Percentiles rank a stretch among this genome's conserved stretches.
phyloP scores from a whole-genome alignment of 192 early-diverging fungal species.

The Linnemannia exigua region DNA sequence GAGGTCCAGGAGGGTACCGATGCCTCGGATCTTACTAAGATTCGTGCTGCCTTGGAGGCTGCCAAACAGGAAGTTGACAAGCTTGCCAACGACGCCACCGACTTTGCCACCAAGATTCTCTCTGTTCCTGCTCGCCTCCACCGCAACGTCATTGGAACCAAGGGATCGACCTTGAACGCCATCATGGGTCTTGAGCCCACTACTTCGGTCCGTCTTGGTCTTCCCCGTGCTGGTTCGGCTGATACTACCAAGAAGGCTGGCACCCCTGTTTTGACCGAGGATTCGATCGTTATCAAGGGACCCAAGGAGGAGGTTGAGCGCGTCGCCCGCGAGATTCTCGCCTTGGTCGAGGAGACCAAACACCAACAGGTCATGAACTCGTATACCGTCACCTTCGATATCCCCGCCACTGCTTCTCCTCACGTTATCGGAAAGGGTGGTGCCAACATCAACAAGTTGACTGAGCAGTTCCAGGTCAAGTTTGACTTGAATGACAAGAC shows the following conservation, averaged over 20 bases:
- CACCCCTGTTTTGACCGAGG: slow-evolving; percentile 64
- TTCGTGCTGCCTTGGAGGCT: slow-evolving; percentile 64
- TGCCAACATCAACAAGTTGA: slow-evolving; percentile 83
- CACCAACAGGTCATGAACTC: slow-evolving; percentile 76
- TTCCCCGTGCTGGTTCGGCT: slow-evolving; percentile 54
- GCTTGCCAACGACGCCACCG: slow-evolving; percentile 71
- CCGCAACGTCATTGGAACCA: slow-evolving; percentile 80
- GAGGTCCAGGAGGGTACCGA: slow-evolving; percentile 68
- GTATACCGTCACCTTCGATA: slow-evolving; percentile 75
- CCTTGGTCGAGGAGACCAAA: slow-evolving; percentile 77
- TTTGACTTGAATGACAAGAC: slow-evolving; percentile 72
- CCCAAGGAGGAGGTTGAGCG: slow-evolving; percentile 83
- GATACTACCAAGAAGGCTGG: slow-evolving; percentile 61
- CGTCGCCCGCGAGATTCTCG: slow-evolving; percentile 75
- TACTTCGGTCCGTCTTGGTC: slow-evolving; percentile 82
- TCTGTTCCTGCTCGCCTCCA: slow-evolving; percentile 84
- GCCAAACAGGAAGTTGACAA: slow-evolving; percentile 79
- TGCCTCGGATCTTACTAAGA: slow-evolving; percentile 56
- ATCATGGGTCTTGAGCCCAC: slow-evolving; percentile 75
- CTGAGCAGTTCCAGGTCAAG: slow-evolving; percentile 80
- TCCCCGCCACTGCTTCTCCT: slow-evolving; percentile 76
- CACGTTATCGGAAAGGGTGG: slow-evolving; percentile 95
- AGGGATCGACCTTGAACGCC: slow-evolving; percentile 79
- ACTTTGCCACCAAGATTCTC: slow-evolving; percentile 72
- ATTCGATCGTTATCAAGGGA: slow-evolving; percentile 85